Base-by-base conservation (phyloP, 1,284 basidiomycete genomes). In the Microbotryomycetes sp. region DNA sequence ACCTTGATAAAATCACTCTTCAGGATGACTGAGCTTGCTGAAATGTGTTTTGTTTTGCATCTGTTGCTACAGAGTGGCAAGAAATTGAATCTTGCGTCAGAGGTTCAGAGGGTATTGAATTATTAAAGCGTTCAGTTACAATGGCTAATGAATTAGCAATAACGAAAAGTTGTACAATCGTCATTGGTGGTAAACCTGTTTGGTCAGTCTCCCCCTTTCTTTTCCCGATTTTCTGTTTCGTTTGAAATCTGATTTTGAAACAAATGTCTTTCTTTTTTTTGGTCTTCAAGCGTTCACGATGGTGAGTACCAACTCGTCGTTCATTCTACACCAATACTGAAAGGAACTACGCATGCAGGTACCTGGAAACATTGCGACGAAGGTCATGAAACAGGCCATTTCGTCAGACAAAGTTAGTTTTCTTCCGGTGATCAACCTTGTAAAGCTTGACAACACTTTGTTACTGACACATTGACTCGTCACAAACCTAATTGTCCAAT, bases 151-250 rank as follows among this genome's bases (percentile, higher is more conserved):
- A 49, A 26, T 49, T 69, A 7, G 54, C 45, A 0, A 56, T 71
- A 12, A 45, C 46, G 19, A 72, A 70, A 59, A 69, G 67, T 19
- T 71, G 70, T 31, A 66, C 71, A 19, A 47, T 73, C 22, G 22
- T 71, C 15, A 58, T 73, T n/a, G 61, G 64, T 32, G 58, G 58
- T 1, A 29, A 60, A 49, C 23, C 45, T 25, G 54, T 68, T 2
- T 65, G 66, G 59, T 61, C 14, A 42, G 60, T 36, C 19, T 19
- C 1, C 23, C 2, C 12, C 29, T 28, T 19, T 28, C 42, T 36
- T 19, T 45, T 7, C 9, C 14, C 46, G 9, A 26, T 5, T 28
- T 28, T 19, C 4, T n/a, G 25, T 47, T 51, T 30, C 29, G 26
- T 19, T 36, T 29, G n/a, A n/a, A n/a, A n/a, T 6, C 6, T 15